Evolutionary conservation across 768 basidiomycete species (phyloP), one percentile per base, ranked within the genome.

Genomic region (Gloeostereum incarnatum): DNA sequence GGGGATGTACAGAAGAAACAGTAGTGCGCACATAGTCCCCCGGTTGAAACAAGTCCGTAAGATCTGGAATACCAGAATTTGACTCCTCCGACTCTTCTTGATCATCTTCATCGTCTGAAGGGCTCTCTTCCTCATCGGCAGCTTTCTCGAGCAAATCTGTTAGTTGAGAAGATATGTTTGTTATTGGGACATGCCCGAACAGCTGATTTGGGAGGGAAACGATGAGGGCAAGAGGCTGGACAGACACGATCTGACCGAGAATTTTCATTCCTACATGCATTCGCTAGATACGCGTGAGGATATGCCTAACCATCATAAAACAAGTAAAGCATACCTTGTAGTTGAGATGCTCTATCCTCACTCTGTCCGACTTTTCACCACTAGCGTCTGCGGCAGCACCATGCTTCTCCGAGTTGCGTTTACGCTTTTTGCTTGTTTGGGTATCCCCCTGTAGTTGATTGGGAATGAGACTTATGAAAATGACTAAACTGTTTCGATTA

Each of bases 161-260:
- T 42, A 91, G 69, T 51, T 86, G 81, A 22, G 73, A 60, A 10
- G 91, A 87, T 41, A 98, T 73, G 57, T 92, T 81, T 27, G 93
- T 98, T 46, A 99, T 89, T 17, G 94, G 93, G 23, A 98, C 71
- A 59, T 99, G 91, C 6, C 76, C 96, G 47, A 87, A 74, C 26
- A 99, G 77, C 60, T 97, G 93, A 50, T 93, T 88, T 13, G 96
- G 94, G n/a, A 99, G 69, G 13, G 94, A 97, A 20, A 98, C 67
- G 41, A 98, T 73, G 42, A 99, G 71, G 31, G 89, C 84, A 24
- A 99, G 77, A 8, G 93, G 87, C 44, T 89, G 78, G 37, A 98
- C 73, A 19, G 83, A 73, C 48, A 88, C 71, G 36, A 99, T 73
- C 61, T 91, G 85, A n/a, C 80, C 82, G 24, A 98, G 65, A 16